Conservation (phyloP, 805 yeast genomes). For the Candida cerambycidarum region DNA sequence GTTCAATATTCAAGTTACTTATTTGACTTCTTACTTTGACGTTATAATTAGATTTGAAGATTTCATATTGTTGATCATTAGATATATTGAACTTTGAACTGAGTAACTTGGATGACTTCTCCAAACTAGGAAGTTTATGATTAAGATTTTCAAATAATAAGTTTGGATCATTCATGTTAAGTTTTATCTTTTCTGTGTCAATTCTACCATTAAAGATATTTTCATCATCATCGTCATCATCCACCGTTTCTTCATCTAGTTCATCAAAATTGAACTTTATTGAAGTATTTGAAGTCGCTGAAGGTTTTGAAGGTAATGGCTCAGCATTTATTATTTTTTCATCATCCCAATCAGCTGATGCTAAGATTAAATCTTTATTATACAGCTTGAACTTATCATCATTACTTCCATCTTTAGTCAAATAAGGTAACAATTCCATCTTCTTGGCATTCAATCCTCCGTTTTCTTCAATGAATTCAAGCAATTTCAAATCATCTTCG, state of each 20-base stretch:
- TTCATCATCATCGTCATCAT: conserved; percentile 49
- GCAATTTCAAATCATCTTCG: conserved; percentile 30
- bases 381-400: conserved; percentile 41
- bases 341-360: conserved; percentile 80
- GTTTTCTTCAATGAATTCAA: conserved; percentile 25
- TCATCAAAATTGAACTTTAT: conserved; percentile 10
- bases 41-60: conserved; percentile 81
- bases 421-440: conserved; percentile 25
- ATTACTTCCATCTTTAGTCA: conserved; percentile 32
- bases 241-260: conserved; percentile 12
- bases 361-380: conserved; percentile 57
- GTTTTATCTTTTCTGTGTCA: conserved; percentile 40
- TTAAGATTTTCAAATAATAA: conserved; percentile 52
- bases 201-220: conserved; percentile 73
- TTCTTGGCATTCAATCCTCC: conserved; percentile 19
- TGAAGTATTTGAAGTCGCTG: neutral
- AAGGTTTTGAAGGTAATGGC: conserved; percentile 11
- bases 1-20: conserved; percentile 88
- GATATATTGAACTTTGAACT: conserved; percentile 75
- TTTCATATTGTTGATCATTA: conserved; percentile 83
- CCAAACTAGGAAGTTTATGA: too few species aligned
- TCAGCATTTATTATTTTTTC: conserved; percentile 55
- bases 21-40: conserved; percentile 90
- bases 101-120: conserved; percentile 25
- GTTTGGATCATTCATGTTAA: conserved; percentile 88